A percentile compares a stretch with the other conserved stretches of the same genome.
Conservation (phyloP, 768 basidiomycete species). For the Mycena rebaudengoi region DNA sequence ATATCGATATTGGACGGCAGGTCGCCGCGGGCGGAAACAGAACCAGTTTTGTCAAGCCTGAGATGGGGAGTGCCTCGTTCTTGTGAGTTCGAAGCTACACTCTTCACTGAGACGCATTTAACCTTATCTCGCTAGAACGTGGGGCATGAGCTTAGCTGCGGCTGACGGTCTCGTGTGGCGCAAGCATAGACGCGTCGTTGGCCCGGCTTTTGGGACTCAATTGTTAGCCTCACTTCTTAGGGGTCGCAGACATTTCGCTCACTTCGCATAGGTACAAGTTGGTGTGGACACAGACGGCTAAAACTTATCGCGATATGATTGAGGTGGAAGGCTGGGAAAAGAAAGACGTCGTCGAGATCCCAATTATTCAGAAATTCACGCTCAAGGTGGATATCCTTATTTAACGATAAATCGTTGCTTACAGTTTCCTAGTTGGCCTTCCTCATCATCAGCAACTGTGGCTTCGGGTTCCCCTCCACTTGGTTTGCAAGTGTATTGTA, state of each 20-base stretch:
- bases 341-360: constrained; percentile 37
- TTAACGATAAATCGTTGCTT: not conserved
- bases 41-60: constrained; percentile 51
- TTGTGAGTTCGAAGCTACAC: constrained; percentile 41
- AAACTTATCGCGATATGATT: constrained; percentile 51
- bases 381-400: constrained; percentile 39
- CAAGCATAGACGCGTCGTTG: constrained; percentile 43
- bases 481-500: constrained; percentile 37
- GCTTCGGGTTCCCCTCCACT: constrained; percentile 53
- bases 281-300: constrained; percentile 50
- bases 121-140: constrained; percentile 21
- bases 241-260: not conserved
- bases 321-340: constrained; percentile 43
- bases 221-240: constrained; percentile 24
- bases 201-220: constrained; percentile 40
- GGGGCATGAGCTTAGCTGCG: constrained; percentile 43
- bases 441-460: constrained; percentile 53
- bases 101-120: not conserved
- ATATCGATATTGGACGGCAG: constrained; percentile 57
- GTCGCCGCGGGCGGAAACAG: constrained; percentile 49
- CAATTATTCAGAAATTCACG: constrained; percentile 42
- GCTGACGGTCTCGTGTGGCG: constrained; percentile 41
- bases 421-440: constrained; percentile 46
- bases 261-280: constrained; percentile 42
- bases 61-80: constrained; percentile 37